phyloP scores from a whole-genome alignment of 2,329 filamentous ascomycete genomes.

The Clarireedia monteithiana region DNA sequence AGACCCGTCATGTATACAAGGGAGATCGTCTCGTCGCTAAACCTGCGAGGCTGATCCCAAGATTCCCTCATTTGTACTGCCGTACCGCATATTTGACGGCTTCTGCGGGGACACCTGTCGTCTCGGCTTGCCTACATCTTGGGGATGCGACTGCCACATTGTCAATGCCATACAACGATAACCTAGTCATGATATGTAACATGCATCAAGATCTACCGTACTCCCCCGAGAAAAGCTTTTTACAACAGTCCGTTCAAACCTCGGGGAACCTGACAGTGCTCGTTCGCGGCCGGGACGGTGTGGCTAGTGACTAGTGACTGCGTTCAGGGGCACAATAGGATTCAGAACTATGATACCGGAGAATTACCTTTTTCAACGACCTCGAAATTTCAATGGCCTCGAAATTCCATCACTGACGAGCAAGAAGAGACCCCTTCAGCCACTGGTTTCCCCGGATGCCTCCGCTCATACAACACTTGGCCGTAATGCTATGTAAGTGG shows the following conservation, averaged over 20 bases:
- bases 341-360: background rate
- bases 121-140: background rate
- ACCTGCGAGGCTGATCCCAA: conserved; percentile 1
- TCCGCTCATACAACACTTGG: background rate
- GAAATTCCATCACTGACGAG: background rate
- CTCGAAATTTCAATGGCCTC: background rate
- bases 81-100: background rate
- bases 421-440: background rate
- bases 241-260: background rate
- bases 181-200: background rate
- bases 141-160: background rate
- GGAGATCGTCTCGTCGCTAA: conserved; percentile 2
- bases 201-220: background rate
- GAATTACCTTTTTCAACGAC: background rate
- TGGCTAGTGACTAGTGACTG: background rate
- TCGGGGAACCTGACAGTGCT: background rate
- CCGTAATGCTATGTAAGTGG: background rate
- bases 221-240: background rate
- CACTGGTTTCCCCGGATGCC: background rate
- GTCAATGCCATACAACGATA: background rate
- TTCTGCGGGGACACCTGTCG: conserved; percentile 6
- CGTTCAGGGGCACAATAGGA: background rate
- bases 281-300: background rate
- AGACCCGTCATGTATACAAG: background rate
- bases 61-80: conserved; percentile 5